Evolutionary conservation across 2,329 filamentous ascomycete species (phyloP), one percentile per base, ranked within the genome.

Genomic region (Verticillium isaacii): DNA sequence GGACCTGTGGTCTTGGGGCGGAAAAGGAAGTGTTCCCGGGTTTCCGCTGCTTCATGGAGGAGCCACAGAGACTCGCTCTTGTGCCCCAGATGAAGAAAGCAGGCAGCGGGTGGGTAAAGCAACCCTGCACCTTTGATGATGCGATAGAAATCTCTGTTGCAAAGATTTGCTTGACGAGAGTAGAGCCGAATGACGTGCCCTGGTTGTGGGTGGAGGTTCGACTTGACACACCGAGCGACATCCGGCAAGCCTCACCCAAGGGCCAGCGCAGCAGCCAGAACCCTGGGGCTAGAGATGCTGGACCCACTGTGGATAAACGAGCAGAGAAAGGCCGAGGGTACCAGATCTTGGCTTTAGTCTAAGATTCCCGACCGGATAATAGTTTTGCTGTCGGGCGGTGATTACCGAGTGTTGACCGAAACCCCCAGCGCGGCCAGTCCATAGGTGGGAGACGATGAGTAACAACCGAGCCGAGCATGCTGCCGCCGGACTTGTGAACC

Each of bases 21-120:
- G 25, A 58, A 19, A 23, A 58, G 57, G 60, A 62, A 58, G 34
- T 12, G 52, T 64, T 64, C 63, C 63, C 62, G 62, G n/a, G 39
- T 61, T 62, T 64, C 63, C 63, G 63, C 59, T 9, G 9, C n/a
- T 23, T 50, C 41, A n/a, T 3, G 23, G 45, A 32, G 34, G 57
- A 32, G 37, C 9, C 17, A 23, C 7, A 23, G 19, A 23, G 41
- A 23, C 9, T 23, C 19, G 41, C 19, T 12, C 41, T 50, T n/a
- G 41, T 50, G 8, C 17, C 41, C 12, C 6, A 7, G n/a, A 9
- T 23, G 41, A 50, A 11, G 41, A 12, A 50, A 50, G 41, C 41
- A 50, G 25, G 11, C 41, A n/a, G 41, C 41, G n/a, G n/a, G 25
- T 25, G 23, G n/a, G 2, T 15, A 17, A 29, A 17, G 19, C 23